These are phyloP conservation scores for Acidiella bohemica DNA, from an alignment of 495 filamentous ascomycete species.

Conservation along the genomic window DNA sequence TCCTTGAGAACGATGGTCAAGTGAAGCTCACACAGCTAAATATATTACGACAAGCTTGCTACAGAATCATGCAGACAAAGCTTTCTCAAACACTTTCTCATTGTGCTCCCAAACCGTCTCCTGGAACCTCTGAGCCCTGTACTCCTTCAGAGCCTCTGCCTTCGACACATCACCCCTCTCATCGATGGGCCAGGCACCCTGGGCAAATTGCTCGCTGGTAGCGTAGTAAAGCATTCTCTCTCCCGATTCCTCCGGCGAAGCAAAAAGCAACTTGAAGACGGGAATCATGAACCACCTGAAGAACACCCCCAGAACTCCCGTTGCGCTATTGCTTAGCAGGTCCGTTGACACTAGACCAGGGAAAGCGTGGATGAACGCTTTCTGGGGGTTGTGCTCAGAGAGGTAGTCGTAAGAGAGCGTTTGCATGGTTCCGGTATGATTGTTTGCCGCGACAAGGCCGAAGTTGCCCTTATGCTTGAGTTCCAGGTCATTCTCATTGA, in stretches of 20 bases:
- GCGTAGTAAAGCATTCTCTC: conserved; percentile 18
- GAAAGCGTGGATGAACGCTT: conserved; percentile 15
- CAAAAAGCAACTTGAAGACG: conserved; percentile 7
- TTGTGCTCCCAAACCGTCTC: conserved; percentile 10
- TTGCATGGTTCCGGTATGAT: conserved; percentile 11
- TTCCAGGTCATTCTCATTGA: conserved; percentile 15
- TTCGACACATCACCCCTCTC: not conserved
- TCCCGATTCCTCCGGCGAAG: conserved; percentile 8
- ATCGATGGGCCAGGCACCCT: conserved; percentile 3
- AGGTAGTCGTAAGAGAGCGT: conserved; percentile 18
- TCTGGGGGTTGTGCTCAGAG: conserved; percentile 15
- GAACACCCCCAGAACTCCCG: not conserved
- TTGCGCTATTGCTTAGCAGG: conserved; percentile 4
- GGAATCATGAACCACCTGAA: conserved; percentile 14
- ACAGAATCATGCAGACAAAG: too few relatives aligned
- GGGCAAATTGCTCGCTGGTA: conserved; percentile 4
- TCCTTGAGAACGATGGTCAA: too few relatives aligned
- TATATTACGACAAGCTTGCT: too few relatives aligned
- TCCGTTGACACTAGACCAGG: conserved; percentile 18
- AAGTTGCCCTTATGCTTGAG: conserved; percentile 13
- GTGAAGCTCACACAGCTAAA: too few relatives aligned
- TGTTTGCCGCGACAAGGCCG: conserved; percentile 6
- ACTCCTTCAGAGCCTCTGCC: conserved; percentile 3
- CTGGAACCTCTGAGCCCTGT: not conserved
- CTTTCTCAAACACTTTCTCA: conserved; percentile 1